Evolutionary conservation across 768 basidiomycete species (phyloP), one percentile per base, ranked within the genome.

Genomic region (Butyriboletus loyo): DNA sequence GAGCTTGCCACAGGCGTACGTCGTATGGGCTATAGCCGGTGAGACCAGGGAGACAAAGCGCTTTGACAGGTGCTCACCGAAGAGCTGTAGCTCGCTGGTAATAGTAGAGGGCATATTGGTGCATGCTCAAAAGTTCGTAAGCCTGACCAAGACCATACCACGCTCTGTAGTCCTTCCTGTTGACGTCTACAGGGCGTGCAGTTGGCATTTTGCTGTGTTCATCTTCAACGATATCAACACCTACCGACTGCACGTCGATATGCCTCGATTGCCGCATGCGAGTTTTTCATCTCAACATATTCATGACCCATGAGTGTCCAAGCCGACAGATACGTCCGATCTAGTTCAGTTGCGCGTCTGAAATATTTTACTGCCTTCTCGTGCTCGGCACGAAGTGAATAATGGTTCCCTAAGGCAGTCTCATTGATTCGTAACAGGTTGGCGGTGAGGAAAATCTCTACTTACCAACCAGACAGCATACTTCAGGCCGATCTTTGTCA

Each of bases 291-390:
- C 73, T 99, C 97, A 39, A 99, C 89, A 62, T 90, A 98, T 71
- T 98, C 97, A 64, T 99, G 97, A 1, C 97, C 97, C 92, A 99
- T 94, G 57, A 99, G 73, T 5, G 96, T 98, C 97, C 97, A 99
- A 6, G 97, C 97, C 7, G 94, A 90, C 40, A 98, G 78, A 71
- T 94, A 98, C 2, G 89, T 94, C 50, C 90, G 82, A 69, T 99
- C 95, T 42, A 99, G 82, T 64, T 95, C 87, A n/a, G 94, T 89
- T 8, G 96, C 93, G 53, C 95, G 82, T 57, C 87, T 81, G 72
- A 98, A 98, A 71, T 98, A 98, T 62, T 88, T 88, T 58, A 98
- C 87, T 1, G 97, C 94, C 72, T 96, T 95, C 67, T 92, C 92
- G 69, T 98, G 94, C 63, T 98, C 96, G 13, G 85, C 83, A 25